Base-by-base conservation (phyloP, 2,329 filamentous ascomycete species). In the Fusarium sp. region DNA sequence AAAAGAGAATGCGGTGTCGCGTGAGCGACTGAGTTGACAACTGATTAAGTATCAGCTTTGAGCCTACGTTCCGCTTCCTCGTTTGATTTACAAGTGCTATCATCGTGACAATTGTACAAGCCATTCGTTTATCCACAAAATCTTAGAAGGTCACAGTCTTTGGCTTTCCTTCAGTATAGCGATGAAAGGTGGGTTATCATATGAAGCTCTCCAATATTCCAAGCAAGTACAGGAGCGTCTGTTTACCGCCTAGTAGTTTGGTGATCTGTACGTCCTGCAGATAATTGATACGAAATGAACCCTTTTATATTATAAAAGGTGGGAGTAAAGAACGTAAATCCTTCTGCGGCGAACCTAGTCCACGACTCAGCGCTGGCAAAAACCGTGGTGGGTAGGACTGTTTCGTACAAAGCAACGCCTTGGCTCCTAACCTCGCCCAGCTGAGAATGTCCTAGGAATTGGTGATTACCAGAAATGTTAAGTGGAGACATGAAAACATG, bases 11-110 rank as follows among this genome's bases (percentile, higher is more conserved):
- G 54, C 61, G 52, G 54, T 57, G 59, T 61, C 51, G 60, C 49
- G 44, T 57, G 61, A 59, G 62, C 53, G 59, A 55, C 63, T 53
- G 64, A 56, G 60, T 66, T 62, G 30, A 71, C 54, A 54, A 61
- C 68, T 68, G 34, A 61, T 58, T 41, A 55, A 57, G 68, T 61
- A 71, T 69, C 57, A 71, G 64, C 48, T 71, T 71, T 61, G 60
- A 46, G 13, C 56, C 65, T 53, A 18, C 34, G 9, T 44, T 42
- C 29, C 56, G 64, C 65, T 55, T 51, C 55, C 34, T 69, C 61
- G 32, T 68, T 71, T 69, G 68, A 71, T 69, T 71, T 71, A 69
- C 56, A 41, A 27, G 64, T 22, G n/a, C 37, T 40, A 54, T 41
- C 11, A 41, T 40, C 13, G 37, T 13, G 10, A 16, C 30, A 14